phyloP scores from a whole-genome alignment of 116 monocot species.

The Trichopus zeylanicus region DNA sequence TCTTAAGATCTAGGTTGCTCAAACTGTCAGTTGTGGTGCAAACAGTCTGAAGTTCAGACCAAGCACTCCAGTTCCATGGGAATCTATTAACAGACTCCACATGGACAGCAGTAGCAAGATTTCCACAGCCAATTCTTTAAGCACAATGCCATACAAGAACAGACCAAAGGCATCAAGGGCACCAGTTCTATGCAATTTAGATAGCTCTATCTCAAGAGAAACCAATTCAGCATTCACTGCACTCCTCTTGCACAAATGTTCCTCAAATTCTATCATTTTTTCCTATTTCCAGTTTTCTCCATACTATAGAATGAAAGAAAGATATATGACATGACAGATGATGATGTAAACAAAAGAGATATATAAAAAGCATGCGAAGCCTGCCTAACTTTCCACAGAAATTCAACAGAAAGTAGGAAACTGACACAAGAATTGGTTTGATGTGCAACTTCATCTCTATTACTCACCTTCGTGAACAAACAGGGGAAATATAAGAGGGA shows the following conservation, averaged over 20 bases:
- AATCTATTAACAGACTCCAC: slow-evolving; percentile 83
- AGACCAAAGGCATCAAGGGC: slow-evolving; percentile 69
- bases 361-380: too few relatives aligned
- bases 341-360: too few relatives aligned
- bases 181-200: slow-evolving; percentile 40
- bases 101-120: slow-evolving; percentile 40
- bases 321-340: too few relatives aligned
- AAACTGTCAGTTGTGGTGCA: slow-evolving; percentile 62
- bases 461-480: too few relatives aligned
- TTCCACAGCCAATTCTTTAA: slow-evolving; percentile 83
- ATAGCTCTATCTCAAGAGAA: slow-evolving; percentile 71
- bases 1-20: slow-evolving; percentile 43
- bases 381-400: too few relatives aligned
- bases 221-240: slow-evolving; percentile 56
- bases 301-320: slow-evolving; percentile 30
- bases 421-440: too few relatives aligned
- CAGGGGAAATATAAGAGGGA: too few relatives aligned
- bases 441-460: too few relatives aligned
- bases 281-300: slow-evolving; percentile 94
- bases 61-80: slow-evolving; percentile 98
- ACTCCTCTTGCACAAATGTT: slow-evolving; percentile 59
- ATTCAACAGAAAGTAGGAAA: too few relatives aligned
- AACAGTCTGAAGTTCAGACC: slow-evolving; percentile 67
- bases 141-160: slow-evolving; percentile 74
- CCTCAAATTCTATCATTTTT: slow-evolving; percentile 88